Base-by-base conservation (phyloP, 495 filamentous ascomycete genomes). In the Diplogelasinospora grovesii region DNA sequence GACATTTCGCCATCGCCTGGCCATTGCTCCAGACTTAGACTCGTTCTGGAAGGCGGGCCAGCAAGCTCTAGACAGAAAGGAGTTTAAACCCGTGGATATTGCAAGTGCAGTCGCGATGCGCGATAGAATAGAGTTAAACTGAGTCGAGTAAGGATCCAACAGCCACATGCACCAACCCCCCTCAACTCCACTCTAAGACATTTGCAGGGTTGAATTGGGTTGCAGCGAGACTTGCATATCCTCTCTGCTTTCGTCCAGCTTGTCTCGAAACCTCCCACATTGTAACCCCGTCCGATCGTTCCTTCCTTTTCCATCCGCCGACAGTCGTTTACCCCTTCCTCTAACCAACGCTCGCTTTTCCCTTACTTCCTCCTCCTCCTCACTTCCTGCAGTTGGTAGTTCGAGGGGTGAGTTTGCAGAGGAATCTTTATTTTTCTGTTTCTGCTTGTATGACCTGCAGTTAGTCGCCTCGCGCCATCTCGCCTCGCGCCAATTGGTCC, bases 311-410 rank as follows among this genome's bases (percentile, higher is more conserved):
- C 9, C 34, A n/a, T 23, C 24, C 34, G n/a, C 14, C 11, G 22
- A 36, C 33, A 22, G 36, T 13, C 36, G 36, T 39, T 26, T 14
- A 19, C 36, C 36, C 24, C 22, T 15, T 27, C 21, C 30, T 33
- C 30, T 18, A 18, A 22, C 19, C 36, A 22, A 23, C 36, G 24
- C 36, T 24, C 22, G 18, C 36, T 10, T 10, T 24, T 28, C 34
- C 34, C 16, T 19, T 13, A 6, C 22, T 18, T 5, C 22, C 36
- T 39, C 36, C 22, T 25, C 36, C 36, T 39, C 24, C 14, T 39
- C 22, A 22, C 36, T 24, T 26, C 36, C 36, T 39, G 36, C 36
- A 39, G 22, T 36, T 23, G n/a, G n/a, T n/a, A n/a, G n/a, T n/a
- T n/a, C n/a, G n/a, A n/a, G n/a, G n/a, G n/a, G n/a, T n/a, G n/a